Evolutionary conservation across 1,139 yeast genomes (phyloP).

Genomic region (Suhomyces bribrorum): DNA sequence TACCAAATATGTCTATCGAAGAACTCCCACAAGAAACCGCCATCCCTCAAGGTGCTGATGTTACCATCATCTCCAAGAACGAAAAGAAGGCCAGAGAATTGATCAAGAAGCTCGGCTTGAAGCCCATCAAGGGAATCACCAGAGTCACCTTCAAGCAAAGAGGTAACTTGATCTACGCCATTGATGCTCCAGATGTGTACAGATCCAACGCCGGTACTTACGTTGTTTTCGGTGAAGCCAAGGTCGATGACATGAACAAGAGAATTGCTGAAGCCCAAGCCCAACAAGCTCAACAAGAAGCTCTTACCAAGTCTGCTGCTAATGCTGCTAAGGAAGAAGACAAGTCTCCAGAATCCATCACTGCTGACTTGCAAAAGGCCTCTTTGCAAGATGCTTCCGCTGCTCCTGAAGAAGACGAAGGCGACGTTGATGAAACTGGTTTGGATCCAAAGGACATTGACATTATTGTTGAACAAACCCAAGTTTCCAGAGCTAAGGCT

Average conservation of each 20-base stretch:
- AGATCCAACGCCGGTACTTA: constrained; percentile 92
- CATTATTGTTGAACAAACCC: constrained; percentile 86
- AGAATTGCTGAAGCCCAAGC: constrained; percentile 68
- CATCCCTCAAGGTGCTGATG: constrained; percentile 87
- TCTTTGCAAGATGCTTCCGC: constrained; percentile 49
- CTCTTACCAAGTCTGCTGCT: constrained; percentile 59
- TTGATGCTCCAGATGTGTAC: constrained; percentile 94
- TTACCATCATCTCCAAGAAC: constrained; percentile 80
- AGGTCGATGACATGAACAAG: constrained; percentile 87
- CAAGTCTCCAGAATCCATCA: constrained; percentile 75
- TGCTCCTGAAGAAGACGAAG: constrained; percentile 61
- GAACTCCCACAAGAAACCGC: constrained; percentile 83
- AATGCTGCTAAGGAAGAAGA: constrained; percentile 35
- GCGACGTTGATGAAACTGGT: constrained; percentile 76
- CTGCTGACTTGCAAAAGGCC: constrained; percentile 88
- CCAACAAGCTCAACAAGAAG: constrained; percentile 51
- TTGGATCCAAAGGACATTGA: constrained; percentile 77
- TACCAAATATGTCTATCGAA: constrained; percentile 49
- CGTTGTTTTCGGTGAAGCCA: constrained; percentile 97
- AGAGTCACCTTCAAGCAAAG: constrained; percentile 96
- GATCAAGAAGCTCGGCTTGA: constrained; percentile 86
- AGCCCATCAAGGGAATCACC: constrained; percentile 87
- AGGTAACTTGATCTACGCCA: constrained; percentile 90
- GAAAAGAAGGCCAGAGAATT: constrained; percentile 96
- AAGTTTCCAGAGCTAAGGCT: constrained; percentile 85